Conservation (phyloP, 371 early-diverging fungal genomes). For the Circinella umbellata region DNA sequence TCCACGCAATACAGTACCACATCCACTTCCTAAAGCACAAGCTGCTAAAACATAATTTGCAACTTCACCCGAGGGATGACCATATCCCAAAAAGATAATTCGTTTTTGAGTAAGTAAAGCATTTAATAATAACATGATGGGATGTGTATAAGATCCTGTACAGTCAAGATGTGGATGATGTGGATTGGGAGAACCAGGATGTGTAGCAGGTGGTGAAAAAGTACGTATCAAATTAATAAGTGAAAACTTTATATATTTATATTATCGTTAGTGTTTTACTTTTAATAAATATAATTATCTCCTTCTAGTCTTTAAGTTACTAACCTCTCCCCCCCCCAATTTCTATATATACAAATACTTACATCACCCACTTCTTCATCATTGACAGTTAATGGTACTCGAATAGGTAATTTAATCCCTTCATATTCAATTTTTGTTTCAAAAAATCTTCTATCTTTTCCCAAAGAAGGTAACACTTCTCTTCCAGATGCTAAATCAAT, state of each 20-base stretch:
- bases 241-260: constrained; percentile 82
- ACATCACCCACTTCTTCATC: constrained; percentile 94
- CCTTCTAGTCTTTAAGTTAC: no score
- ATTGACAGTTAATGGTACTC: constrained; percentile 84
- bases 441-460: constrained; percentile 86
- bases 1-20: constrained; percentile 84
- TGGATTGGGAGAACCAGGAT: constrained; percentile 62
- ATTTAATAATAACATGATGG: constrained; percentile 85
- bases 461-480: constrained; percentile 50
- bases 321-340: no score
- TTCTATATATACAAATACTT: constrained; percentile 25
- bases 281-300: background rate
- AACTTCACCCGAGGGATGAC: constrained; percentile 90
- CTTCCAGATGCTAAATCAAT: constrained; percentile 59
- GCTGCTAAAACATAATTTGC: constrained; percentile 94
- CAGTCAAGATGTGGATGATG: constrained; percentile 91
- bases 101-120: constrained; percentile 90
- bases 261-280: background rate
- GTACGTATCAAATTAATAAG: constrained; percentile 78
- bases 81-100: constrained; percentile 93
- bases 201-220: constrained; percentile 58
- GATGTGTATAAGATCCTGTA: constrained; percentile 80
- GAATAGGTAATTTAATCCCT: constrained; percentile 81
- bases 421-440: constrained; percentile 86
- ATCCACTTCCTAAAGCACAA: constrained; percentile 88